Evolutionary conservation across 805 yeast species (phyloP).

Genomic region (Zygosaccharomyces siamensis): DNA sequence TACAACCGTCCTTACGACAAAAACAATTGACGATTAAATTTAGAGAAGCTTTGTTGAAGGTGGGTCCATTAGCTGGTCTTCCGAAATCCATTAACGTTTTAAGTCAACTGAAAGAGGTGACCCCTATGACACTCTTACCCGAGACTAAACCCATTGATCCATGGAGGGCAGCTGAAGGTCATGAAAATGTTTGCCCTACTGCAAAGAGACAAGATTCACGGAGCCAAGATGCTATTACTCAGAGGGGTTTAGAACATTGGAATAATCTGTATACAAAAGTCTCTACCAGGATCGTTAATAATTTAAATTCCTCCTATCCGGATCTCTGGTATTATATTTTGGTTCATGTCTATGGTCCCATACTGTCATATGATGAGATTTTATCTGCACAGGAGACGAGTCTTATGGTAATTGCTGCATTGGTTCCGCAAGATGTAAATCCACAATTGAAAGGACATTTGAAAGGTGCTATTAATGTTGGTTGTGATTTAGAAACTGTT

Average conservation of each 20-base stretch:
- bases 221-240: constrained; percentile 12
- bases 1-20: constrained; percentile 20
- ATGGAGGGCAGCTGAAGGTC: constrained; percentile 25
- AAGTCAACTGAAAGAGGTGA: constrained; percentile 54
- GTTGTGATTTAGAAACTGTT: constrained; percentile 62
- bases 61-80: constrained; percentile 74
- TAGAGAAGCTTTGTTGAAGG: constrained; percentile 73
- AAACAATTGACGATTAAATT: constrained; percentile 45
- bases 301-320: constrained; percentile 72
- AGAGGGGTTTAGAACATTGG: constrained; percentile 66
- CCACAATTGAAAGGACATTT: constrained; percentile 91
- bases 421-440: constrained; percentile 89
- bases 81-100: constrained; percentile 83
- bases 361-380: constrained; percentile 63
- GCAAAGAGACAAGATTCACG: constrained; percentile 5
- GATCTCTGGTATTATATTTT: constrained; percentile 74
- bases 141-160: constrained; percentile 20
- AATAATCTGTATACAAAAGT: constrained; percentile 71
- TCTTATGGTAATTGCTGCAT: constrained; percentile 66
- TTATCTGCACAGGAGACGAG: constrained; percentile 67
- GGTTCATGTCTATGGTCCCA: constrained; percentile 70
- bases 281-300: constrained; percentile 58
- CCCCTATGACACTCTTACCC: constrained; percentile 48
- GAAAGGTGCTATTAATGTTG: constrained; percentile 77
- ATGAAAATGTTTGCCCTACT: constrained; percentile 6